Percentiles rank a stretch among this genome's conserved stretches.
Conservation (phyloP, 2,329 filamentous ascomycete species). For the Sphaerostilbella broomeana region DNA sequence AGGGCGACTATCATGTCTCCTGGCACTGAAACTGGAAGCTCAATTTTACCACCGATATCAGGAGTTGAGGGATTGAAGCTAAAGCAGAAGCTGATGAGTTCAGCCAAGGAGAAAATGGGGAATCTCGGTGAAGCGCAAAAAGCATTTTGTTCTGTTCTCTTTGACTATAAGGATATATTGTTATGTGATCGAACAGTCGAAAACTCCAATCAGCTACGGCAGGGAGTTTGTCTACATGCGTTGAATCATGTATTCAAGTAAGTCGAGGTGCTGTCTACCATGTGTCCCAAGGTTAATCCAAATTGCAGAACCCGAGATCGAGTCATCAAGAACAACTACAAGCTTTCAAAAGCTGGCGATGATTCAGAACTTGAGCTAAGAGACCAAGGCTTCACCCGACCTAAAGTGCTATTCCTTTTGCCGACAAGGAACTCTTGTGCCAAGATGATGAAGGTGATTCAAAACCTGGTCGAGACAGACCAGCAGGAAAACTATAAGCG, state of each 20-base stretch:
- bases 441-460: slow-evolving; percentile 69
- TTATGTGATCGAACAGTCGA: slow-evolving; percentile 64
- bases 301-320: slow-evolving; percentile 66
- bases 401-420: slow-evolving; percentile 84
- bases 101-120: slow-evolving; percentile 46
- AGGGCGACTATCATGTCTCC: slow-evolving; percentile 44
- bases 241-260: slow-evolving; percentile 89
- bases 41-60: slow-evolving; percentile 28
- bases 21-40: slow-evolving; percentile 28
- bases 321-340: slow-evolving; percentile 87
- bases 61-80: slow-evolving; percentile 49
- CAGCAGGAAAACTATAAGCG: slow-evolving; percentile 94
- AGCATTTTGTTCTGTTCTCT: slow-evolving; percentile 63
- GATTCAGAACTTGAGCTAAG: slow-evolving; percentile 65
- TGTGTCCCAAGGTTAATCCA: too few relatives aligned
- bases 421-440: slow-evolving; percentile 85
- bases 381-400: slow-evolving; percentile 92
- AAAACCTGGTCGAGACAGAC: slow-evolving; percentile 69
- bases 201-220: slow-evolving; percentile 63
- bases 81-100: slow-evolving; percentile 61
- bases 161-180: slow-evolving; percentile 75
- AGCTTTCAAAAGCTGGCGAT: slow-evolving; percentile 59
- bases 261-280: too few relatives aligned
- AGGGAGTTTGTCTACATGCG: slow-evolving; percentile 71
- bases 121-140: slow-evolving; percentile 57